Percentiles rank a stretch among this genome's conserved stretches.
phyloP scores from a whole-genome alignment of 352 stramenopile genomes.

The Globisporangium emineosum region DNA sequence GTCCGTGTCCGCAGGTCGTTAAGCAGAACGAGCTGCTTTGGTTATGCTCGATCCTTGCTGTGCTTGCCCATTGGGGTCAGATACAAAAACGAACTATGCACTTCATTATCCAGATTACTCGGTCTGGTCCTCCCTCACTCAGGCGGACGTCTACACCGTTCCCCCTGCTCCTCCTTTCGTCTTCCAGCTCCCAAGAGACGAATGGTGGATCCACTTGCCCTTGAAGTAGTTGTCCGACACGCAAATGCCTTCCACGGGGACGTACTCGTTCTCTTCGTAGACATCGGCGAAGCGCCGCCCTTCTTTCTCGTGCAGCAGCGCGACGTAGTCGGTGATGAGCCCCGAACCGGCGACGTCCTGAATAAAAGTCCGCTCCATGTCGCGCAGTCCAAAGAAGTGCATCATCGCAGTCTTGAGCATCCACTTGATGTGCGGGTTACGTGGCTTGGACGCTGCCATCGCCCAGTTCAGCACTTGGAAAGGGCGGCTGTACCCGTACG shows the following conservation, averaged over 20 bases:
- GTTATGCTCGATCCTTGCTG: not conserved
- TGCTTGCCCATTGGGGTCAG: not conserved
- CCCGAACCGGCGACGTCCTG: conserved; percentile 19
- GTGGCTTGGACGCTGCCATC: conserved; percentile 12
- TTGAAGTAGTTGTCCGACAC: conserved; percentile 7
- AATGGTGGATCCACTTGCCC: conserved; percentile 6
- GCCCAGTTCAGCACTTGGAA: conserved; percentile 23
- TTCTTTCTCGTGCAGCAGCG: conserved; percentile 14
- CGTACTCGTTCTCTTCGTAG: not conserved
- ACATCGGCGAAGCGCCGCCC: conserved; percentile 3
- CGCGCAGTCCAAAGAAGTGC: conserved; percentile 19
- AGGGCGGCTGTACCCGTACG: conserved; percentile 14
- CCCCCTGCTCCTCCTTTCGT: not conserved
- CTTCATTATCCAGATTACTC: not conserved
- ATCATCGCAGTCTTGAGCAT: conserved; percentile 17
- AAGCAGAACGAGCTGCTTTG: not conserved
- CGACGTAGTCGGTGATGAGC: conserved; percentile 20
- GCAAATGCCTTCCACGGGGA: conserved; percentile 16
- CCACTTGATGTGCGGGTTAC: conserved; percentile 15
- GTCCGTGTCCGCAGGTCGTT: not conserved
- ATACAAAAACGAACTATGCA: not conserved
- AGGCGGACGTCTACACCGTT: not conserved
- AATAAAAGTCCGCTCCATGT: conserved; percentile 18
- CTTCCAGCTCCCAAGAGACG: conserved; percentile 10
- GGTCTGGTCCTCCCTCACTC: not conserved